phyloP scores from a whole-genome alignment of 257 asterid species.

The Perilla frutescens region DNA sequence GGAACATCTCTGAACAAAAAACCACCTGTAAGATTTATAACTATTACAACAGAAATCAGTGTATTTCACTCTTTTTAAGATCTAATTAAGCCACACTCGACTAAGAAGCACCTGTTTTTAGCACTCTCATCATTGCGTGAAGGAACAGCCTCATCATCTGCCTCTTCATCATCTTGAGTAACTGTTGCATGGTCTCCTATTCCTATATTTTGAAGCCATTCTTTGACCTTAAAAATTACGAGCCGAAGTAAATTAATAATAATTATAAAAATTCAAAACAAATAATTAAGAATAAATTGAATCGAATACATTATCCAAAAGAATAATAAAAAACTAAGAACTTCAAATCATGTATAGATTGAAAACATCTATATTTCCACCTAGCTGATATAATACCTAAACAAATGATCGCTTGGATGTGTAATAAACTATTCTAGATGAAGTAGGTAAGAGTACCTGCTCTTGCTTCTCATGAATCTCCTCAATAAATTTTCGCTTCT shows the following conservation, averaged over 20 bases:
- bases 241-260: conserved; percentile 37
- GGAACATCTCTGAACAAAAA: conserved; percentile 99
- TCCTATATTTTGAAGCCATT: conserved; percentile 97
- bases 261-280: conserved; percentile 22
- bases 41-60: conserved; percentile 68
- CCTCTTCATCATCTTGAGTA: conserved; percentile 85
- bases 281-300: neutral
- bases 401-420: conserved; percentile 9
- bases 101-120: conserved; percentile 72
- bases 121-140: conserved; percentile 70
- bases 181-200: conserved; percentile 77
- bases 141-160: conserved; percentile 79
- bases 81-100: conserved; percentile 40
- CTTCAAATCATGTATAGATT: conserved; percentile 21
- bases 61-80: conserved; percentile 45
- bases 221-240: conserved; percentile 70
- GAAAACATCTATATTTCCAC: conserved; percentile 18
- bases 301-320: conserved; percentile 18
- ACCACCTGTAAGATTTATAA: conserved; percentile 89
- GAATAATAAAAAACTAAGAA: conserved; percentile 16
- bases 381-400: conserved; percentile 8
- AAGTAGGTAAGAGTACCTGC: conserved; percentile 61
- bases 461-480: conserved; percentile 97
- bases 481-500: conserved; percentile 83
- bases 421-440: neutral